Percentiles rank a stretch among this genome's conserved stretches.
These are phyloP conservation scores for Collybiopsis luxurians DNA, from an alignment of 768 basidiomycete genomes.

Conservation along the genomic window DNA sequence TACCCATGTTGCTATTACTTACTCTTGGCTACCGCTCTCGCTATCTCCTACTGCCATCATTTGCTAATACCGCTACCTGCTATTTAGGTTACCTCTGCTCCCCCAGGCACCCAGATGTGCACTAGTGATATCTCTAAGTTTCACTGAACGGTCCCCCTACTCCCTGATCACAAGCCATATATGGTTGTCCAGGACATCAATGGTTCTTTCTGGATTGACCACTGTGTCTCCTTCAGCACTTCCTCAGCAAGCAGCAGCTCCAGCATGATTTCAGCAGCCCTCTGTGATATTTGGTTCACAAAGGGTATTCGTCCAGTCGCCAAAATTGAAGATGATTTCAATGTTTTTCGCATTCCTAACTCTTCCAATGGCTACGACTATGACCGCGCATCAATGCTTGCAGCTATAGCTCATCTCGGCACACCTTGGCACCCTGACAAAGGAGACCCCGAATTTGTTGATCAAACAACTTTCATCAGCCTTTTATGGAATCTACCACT, in stretches of 20 bases:
- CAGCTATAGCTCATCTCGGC: slow-evolving; percentile 10
- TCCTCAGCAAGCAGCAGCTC: slow-evolving; percentile 4
- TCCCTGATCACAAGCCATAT: slow-evolving; percentile 10
- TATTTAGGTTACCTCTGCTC: slow-evolving; percentile 25
- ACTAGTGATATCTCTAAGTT: slow-evolving; percentile 8
- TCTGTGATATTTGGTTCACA: slow-evolving; percentile 10
- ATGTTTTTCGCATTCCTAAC: slow-evolving; percentile 18
- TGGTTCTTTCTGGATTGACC: slow-evolving; percentile 9
- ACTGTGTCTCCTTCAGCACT: slow-evolving; percentile 10
- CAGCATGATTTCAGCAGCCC: slow-evolving; percentile 8
- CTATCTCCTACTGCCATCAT: no score
- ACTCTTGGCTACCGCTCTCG: no score
- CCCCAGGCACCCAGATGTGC: slow-evolving; percentile 17
- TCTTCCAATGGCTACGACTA: slow-evolving; percentile 12
- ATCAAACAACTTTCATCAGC: slow-evolving; percentile 20
- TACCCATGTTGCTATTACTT: neutral
- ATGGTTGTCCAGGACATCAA: slow-evolving; percentile 6
- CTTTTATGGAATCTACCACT: slow-evolving; percentile 24
- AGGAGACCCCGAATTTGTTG: slow-evolving; percentile 16
- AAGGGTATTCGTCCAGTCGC: neutral
- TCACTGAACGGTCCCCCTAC: neutral
- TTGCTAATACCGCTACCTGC: slow-evolving; percentile 15
- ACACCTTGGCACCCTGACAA: slow-evolving; percentile 24
- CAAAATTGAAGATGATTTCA: slow-evolving; percentile 33
- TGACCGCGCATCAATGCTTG: slow-evolving; percentile 4